Evolutionary conservation across 176 grass and related monocot species (phyloP).

Genomic region (Pontederia paniculata): DNA sequence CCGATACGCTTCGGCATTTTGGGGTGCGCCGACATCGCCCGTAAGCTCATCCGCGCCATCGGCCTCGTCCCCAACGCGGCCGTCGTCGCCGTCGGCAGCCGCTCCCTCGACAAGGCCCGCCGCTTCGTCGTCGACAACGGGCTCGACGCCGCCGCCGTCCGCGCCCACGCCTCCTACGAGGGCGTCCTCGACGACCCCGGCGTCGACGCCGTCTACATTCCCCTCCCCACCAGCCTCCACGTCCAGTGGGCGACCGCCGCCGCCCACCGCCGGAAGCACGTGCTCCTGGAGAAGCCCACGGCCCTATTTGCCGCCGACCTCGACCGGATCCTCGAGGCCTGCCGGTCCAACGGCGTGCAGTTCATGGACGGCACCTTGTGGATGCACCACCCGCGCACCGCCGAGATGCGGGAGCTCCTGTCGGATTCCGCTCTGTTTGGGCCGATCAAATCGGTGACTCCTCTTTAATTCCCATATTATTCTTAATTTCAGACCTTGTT

Average conservation of each 20-base stretch:
- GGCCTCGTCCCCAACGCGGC: background rate
- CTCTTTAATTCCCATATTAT: background rate
- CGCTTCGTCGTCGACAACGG: constrained; percentile 14
- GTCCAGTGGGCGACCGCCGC: constrained; percentile 18
- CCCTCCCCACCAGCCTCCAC: constrained; percentile 22
- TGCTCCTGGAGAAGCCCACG: constrained; percentile 22
- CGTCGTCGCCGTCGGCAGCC: constrained; percentile 18
- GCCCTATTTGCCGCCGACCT: constrained; percentile 13
- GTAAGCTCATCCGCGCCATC: constrained; percentile 22
- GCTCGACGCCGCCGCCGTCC: constrained; percentile 1
- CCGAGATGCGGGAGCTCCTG: constrained; percentile 62
- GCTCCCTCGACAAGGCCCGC: constrained; percentile 19
- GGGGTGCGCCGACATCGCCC: constrained; percentile 17
- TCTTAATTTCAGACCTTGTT: background rate
- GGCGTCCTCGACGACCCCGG: constrained; percentile 14
- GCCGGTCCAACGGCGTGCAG: constrained; percentile 29
- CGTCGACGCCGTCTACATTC: constrained; percentile 14
- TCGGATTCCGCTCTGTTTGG: constrained; percentile 45
- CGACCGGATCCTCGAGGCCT: constrained; percentile 11
- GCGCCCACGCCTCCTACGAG: constrained; percentile 13
- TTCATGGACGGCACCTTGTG: constrained; percentile 97
- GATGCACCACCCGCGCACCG: constrained; percentile 80
- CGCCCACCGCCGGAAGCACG: constrained; percentile 16
- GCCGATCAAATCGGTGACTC: background rate
- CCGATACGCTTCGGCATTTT: constrained; percentile 20